Conservation (phyloP, 2,329 filamentous ascomycete genomes). For the Thielaviopsis populi region DNA sequence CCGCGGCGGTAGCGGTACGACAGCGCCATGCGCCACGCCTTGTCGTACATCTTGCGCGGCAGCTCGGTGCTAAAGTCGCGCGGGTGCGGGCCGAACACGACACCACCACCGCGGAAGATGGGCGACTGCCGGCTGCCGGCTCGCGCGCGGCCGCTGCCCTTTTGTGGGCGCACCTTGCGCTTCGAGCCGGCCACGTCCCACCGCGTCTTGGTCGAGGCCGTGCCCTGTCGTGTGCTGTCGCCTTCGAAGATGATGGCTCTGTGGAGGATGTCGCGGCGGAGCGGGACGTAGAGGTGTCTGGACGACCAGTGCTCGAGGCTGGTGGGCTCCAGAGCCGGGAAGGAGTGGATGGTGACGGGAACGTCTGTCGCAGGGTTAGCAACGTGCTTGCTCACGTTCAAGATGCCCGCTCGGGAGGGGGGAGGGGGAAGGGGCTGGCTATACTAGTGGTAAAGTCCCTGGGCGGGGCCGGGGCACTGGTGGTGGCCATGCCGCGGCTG, state of each 20-base stretch:
- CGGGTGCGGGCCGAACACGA: conserved; percentile 77
- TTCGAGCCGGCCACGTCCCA: conserved; percentile 71
- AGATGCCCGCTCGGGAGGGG: not conserved
- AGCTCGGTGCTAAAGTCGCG: conserved; percentile 78
- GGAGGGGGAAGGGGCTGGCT: conserved; percentile 13
- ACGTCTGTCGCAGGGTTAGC: conserved; percentile 41
- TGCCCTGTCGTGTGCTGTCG: conserved; percentile 74
- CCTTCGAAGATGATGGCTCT: conserved; percentile 86
- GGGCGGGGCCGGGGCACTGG: conserved; percentile 28
- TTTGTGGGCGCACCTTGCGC: conserved; percentile 71
- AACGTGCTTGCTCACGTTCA: not conserved
- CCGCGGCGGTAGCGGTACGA: conserved; percentile 81
- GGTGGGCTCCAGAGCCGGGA: conserved; percentile 75
- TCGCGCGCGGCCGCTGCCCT: conserved; percentile 69
- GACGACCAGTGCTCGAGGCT: conserved; percentile 63
- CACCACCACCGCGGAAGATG: conserved; percentile 70
- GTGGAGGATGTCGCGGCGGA: conserved; percentile 84
- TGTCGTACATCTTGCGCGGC: conserved; percentile 81
- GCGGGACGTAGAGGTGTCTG: conserved; percentile 72
- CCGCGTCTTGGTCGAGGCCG: conserved; percentile 67
- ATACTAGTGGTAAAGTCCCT: conserved; percentile 32
- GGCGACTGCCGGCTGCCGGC: conserved; percentile 70
- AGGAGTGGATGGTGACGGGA: conserved; percentile 73
- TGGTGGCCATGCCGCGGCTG: conserved; percentile 41
- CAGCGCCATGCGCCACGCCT: conserved; percentile 86